These are phyloP conservation scores for Boletus tylopilopsis DNA, from an alignment of 768 basidiomycete species.

Conservation along the genomic window DNA sequence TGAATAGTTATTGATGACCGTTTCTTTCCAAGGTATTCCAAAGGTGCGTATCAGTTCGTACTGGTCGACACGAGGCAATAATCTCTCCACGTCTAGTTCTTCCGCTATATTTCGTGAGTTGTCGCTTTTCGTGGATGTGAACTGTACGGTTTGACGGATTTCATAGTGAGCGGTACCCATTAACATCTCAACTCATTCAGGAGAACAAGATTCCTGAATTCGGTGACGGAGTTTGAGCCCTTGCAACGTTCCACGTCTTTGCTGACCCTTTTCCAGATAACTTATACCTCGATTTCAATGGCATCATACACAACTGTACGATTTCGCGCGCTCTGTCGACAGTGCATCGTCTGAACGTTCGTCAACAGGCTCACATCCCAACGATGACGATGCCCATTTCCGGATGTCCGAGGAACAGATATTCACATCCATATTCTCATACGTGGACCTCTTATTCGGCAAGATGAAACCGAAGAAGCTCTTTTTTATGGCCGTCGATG, in stretches of 20 bases:
- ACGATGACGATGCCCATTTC: slow-evolving; percentile 94
- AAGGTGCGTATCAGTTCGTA: slow-evolving; percentile 43
- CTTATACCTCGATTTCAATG: slow-evolving; percentile 92
- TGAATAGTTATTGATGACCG: slow-evolving; percentile 1
- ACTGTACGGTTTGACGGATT: slow-evolving; percentile 10
- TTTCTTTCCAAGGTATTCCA: slow-evolving; percentile 47
- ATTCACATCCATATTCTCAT: slow-evolving; percentile 94
- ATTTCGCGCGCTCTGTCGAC: not conserved
- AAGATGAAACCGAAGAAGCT: slow-evolving; percentile 98
- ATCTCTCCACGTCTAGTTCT: slow-evolving; percentile 57
- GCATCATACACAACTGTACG: slow-evolving; percentile 80
- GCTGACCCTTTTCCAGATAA: slow-evolving; percentile 53
- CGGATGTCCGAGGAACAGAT: slow-evolving; percentile 96
- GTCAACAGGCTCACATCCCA: slow-evolving; percentile 80
- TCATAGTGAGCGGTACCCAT: slow-evolving; percentile 88
- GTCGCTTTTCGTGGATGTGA: not conserved
- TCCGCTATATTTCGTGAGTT: slow-evolving; percentile 90
- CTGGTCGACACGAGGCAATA: slow-evolving; percentile 1
- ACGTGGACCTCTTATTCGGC: slow-evolving; percentile 93
- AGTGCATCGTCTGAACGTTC: not conserved
- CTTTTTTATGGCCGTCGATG: slow-evolving; percentile 99
- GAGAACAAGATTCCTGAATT: slow-evolving; percentile 99
- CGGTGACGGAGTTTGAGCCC: slow-evolving; percentile 44
- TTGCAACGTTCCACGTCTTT: not conserved
- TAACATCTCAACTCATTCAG: slow-evolving; percentile 96